Evolutionary conservation across 2,329 filamentous ascomycete species (phyloP), one percentile per base, ranked within the genome.

Genomic region (Diaporthe helianthi): DNA sequence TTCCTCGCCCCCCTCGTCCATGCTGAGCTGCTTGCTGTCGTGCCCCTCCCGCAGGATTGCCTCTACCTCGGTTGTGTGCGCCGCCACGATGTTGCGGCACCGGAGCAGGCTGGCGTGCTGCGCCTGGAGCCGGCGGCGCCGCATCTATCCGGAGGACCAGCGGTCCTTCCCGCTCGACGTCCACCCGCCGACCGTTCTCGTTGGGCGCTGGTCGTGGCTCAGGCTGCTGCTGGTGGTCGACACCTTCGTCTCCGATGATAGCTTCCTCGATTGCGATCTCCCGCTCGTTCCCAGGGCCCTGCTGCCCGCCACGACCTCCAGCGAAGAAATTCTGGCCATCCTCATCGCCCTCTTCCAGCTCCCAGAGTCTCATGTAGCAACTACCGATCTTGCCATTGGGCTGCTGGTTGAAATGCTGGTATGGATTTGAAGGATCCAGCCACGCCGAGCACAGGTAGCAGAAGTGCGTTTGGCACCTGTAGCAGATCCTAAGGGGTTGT

Each of bases 381-480:
- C 83, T 83, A 1, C 89, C 92, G 38, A 81, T 74, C 52, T 80
- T 79, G 1, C 84, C 85, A 51, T 76, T 77, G 19, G 86, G 83
- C 64, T 82, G 80, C 33, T 88, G 85, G 76, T 97, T 97, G 82
- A 94, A 99, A 79, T 99, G 96, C 67, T 86, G 82, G 76, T 98
- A 98, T 1, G 94, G 94, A 74, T 97, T 96, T 22, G 82, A 84
- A 0, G 92, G 88, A 68, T 91, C 87, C 51, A 99, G 85, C 92
- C 93, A 98, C n/a, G 90, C 86, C 0, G 92, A 91, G 77, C 96
- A 98, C 1, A 98, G 86, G 74, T 98, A 98, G 82, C 96, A 99
- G 78, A 98, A 98, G 79, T 98, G 95, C 2, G 93, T 92, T 64
- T 91, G 86, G 83, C 96, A 99, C 72, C 93, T 90, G 78, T 91